phyloP scores from a whole-genome alignment of 106 monocot species.

The Dendrobium chrysotoxum region DNA sequence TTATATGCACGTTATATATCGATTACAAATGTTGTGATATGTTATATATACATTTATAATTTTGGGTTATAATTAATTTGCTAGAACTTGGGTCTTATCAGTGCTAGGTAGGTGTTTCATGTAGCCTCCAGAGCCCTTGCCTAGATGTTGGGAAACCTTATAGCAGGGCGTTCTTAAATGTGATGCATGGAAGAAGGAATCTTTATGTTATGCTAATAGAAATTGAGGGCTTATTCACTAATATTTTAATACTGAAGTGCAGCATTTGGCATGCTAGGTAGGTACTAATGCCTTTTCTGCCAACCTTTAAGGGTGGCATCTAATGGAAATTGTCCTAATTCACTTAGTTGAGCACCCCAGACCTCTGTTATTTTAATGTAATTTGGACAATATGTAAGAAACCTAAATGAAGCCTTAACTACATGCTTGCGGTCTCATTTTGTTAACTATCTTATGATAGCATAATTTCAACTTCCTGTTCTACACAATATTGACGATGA shows the following conservation, averaged over 20 bases:
- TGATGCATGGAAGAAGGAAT: no score
- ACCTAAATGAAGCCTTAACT: neutral
- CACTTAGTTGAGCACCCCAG: neutral
- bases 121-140: no score
- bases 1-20: no score
- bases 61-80: no score
- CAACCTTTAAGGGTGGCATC: neutral
- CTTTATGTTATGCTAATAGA: no score
- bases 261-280: neutral
- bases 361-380: neutral
- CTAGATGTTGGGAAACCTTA: no score
- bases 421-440: neutral
- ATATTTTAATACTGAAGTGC: neutral
- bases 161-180: no score
- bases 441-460: neutral
- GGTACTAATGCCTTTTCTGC: neutral
- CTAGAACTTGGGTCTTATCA: no score
- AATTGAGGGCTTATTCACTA: neutral
- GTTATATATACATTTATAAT: no score
- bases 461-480: neutral
- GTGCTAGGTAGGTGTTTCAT: no score
- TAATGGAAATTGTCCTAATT: neutral
- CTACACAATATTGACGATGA: neutral
- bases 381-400: neutral
- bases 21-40: no score